Conservation (phyloP, 2,329 filamentous ascomycete species). For the Nannizziopsis barbatae region DNA sequence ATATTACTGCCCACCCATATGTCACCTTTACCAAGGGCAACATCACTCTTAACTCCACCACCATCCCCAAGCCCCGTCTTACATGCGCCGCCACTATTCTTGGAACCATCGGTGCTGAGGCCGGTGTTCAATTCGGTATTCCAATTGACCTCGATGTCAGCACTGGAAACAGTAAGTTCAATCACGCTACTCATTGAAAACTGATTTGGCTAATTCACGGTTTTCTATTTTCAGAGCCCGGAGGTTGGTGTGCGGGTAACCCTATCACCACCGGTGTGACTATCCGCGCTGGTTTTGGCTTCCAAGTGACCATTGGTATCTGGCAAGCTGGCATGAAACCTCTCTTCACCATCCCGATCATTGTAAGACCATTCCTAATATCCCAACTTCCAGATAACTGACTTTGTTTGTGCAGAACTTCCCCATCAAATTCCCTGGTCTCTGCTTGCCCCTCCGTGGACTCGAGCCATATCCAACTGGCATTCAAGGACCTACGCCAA, state of each 20-base stretch:
- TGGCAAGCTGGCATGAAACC: not conserved
- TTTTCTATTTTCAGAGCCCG: conserved; percentile 8
- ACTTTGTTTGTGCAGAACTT: not conserved
- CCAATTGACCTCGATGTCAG: conserved; percentile 13
- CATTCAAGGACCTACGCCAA: not conserved
- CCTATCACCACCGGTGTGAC: conserved; percentile 4
- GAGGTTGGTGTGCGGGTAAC: conserved; percentile 15
- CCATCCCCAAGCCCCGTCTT: conserved; percentile 19
- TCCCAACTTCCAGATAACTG: not conserved
- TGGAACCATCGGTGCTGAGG: conserved; percentile 11
- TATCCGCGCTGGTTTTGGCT: not conserved
- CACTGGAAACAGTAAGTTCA: conserved; percentile 14
- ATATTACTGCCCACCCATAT: conserved; percentile 17
- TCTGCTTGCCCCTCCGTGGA: conserved; percentile 7
- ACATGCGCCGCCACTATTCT: conserved; percentile 21
- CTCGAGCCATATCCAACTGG: not conserved
- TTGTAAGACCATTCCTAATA: conserved; percentile 7
- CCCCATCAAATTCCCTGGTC: conserved; percentile 5
- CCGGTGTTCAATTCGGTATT: conserved; percentile 11
- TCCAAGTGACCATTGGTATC: conserved; percentile 5
- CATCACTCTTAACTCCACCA: conserved; percentile 17
- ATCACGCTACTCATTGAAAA: too few species aligned
- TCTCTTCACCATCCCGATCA: conserved; percentile 8
- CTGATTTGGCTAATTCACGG: not conserved
- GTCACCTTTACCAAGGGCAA: conserved; percentile 20